Percentiles rank a stretch among this genome's conserved stretches.
Evolutionary conservation across 768 basidiomycete species (phyloP).

Genomic region (Lactarius sp.): DNA sequence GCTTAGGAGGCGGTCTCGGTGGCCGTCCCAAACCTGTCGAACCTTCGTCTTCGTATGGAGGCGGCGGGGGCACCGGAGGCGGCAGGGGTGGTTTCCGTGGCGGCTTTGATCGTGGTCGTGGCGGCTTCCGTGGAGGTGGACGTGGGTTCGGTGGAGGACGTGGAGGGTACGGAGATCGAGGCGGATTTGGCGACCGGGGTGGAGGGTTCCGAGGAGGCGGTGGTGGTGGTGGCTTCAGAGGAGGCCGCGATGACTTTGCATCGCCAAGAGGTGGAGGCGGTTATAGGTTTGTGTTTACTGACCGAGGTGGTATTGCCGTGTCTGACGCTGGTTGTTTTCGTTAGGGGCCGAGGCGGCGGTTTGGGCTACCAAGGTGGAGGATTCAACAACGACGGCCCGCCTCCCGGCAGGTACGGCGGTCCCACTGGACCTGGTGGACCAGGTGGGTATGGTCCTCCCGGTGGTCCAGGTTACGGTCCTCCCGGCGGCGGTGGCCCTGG

Average conservation of each 20-base stretch:
- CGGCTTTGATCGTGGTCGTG: slow-evolving; percentile 31
- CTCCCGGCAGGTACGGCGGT: slow-evolving; percentile 38
- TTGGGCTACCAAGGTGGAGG: slow-evolving; percentile 27
- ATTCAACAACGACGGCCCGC: slow-evolving; percentile 32
- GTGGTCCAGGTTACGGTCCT: slow-evolving; percentile 30
- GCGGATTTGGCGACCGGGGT: slow-evolving; percentile 29
- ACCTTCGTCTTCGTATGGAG: slow-evolving; percentile 34
- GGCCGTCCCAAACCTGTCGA: slow-evolving; percentile 82
- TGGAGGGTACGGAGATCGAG: slow-evolving; percentile 31
- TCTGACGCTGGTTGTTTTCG: not conserved
- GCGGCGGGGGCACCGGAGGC: slow-evolving; percentile 34
- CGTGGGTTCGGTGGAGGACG: slow-evolving; percentile 32
- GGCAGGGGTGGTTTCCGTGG: slow-evolving; percentile 37
- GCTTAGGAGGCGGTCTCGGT: slow-evolving; percentile 98
- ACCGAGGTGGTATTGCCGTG: not conserved
- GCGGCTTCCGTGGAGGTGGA: slow-evolving; percentile 30
- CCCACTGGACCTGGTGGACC: slow-evolving; percentile 34
- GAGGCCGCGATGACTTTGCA: slow-evolving; percentile 28
- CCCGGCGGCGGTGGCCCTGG: slow-evolving; percentile 33
- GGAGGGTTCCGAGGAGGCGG: slow-evolving; percentile 28
- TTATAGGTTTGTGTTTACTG: slow-evolving; percentile 24
- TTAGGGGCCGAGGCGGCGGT: slow-evolving; percentile 26
- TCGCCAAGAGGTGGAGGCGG: slow-evolving; percentile 31
- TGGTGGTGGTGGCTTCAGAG: slow-evolving; percentile 30
- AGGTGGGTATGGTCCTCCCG: slow-evolving; percentile 41